Conservation (phyloP, 1,139 yeast genomes). For the Sugiyamaella novakii region DNA sequence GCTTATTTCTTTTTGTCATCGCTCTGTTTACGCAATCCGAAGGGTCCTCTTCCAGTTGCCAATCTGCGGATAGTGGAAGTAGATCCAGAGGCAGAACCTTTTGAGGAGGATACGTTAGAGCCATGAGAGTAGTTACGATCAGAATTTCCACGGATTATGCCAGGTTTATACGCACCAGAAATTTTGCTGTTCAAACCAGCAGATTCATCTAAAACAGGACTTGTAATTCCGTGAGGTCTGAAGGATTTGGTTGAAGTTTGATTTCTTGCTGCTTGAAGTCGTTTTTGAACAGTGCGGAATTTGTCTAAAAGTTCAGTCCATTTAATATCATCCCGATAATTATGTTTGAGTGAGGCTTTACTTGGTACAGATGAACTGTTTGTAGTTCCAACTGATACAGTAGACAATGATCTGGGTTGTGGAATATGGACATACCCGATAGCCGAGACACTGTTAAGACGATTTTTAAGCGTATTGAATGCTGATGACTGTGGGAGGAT, state of each 20-base stretch:
- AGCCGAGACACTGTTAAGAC: slow-evolving; percentile 62
- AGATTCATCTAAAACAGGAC: slow-evolving; percentile 8
- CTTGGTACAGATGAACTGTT: slow-evolving; percentile 7
- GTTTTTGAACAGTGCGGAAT: slow-evolving; percentile 62
- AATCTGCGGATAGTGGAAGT: slow-evolving; percentile 16
- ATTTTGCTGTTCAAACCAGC: slow-evolving; percentile 1
- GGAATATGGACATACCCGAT: slow-evolving; percentile 43
- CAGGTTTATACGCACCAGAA: slow-evolving; percentile 4
- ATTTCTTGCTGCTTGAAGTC: slow-evolving; percentile 49
- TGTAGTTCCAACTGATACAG: slow-evolving; percentile 3
- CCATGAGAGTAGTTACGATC: slow-evolving; percentile 3
- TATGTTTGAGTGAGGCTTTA: slow-evolving; percentile 19
- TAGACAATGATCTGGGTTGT: slow-evolving; percentile 18
- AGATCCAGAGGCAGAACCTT: slow-evolving; percentile 2
- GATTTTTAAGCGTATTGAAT: slow-evolving; percentile 72
- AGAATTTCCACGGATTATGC: neutral
- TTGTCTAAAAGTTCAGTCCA: slow-evolving; percentile 64
- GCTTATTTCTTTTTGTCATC: slow-evolving; percentile 16
- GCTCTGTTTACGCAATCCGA: slow-evolving; percentile 13
- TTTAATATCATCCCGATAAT: slow-evolving; percentile 32
- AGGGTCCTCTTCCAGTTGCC: slow-evolving; percentile 16
- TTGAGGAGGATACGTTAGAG: neutral
- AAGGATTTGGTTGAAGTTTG: slow-evolving; percentile 17
- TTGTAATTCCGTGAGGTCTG: slow-evolving; percentile 8
- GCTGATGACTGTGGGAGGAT: slow-evolving; percentile 95